Evolutionary conservation across 148 eudicot genomes (phyloP), one percentile per base, ranked within the genome.

Genomic region (Vaccinium vitisidaea): DNA sequence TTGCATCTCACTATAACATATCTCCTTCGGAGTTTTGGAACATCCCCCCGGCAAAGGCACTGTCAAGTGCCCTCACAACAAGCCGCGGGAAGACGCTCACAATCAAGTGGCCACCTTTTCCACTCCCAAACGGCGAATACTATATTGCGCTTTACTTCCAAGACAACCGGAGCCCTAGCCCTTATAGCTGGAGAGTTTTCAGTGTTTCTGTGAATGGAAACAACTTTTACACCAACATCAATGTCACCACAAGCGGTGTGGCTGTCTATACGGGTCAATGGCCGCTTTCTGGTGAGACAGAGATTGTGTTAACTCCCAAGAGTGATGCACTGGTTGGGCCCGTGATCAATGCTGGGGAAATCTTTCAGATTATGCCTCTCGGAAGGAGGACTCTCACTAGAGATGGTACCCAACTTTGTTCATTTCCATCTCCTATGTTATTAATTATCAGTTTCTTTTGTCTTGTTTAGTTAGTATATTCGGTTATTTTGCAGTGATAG

Each of bases 131-230:
- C 8, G 86, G 89, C 63, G 85, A 53, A 79, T 97, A 97, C 88
- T 91, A 97, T 50, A 65, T 97, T 4, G 90, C 95, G 1, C 91
- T 97, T 5, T 97, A 97, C 87, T 97, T 97, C 80, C 99, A 97
- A 59, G 99, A 97, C 49, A 92, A 90, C 27, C 88, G 99, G 3
- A 87, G 56, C 46, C 93, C 93, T 21, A 91, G 98, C 84, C 94
- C 99, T 1, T 90, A 85, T 32, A 95, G 95, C 83, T 97, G 98
- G 99, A 86, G 99, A 88, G 93, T 93, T 1, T 97, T 97, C 77
- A 90, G 86, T 70, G 89, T 97, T 1, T 15, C 86, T 6, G 43
- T 97, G 8, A 95, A 95, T 39, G 94, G 92, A 0, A 83, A 86
- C 21, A 75, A 75, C 1, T 97, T 95, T 82, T 95, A 83, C 71